A percentile compares a stretch with the other conserved stretches of the same genome.
Conservation (phyloP, 768 basidiomycete species). For the Rhizopogon vesiculosus region DNA sequence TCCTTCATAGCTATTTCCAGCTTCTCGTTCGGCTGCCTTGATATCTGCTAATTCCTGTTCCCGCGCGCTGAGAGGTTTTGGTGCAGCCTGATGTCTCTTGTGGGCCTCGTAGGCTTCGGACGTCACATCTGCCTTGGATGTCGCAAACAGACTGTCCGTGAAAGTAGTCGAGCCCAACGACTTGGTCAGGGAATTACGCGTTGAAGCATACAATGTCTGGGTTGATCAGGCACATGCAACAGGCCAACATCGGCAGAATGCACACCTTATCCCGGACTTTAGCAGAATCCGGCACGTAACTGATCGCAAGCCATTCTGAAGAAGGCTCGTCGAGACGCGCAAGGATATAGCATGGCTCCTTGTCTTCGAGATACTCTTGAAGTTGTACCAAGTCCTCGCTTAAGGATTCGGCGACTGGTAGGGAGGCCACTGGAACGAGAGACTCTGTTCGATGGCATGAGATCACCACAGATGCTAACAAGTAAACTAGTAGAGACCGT, state of each 20-base stretch:
- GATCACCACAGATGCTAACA: conserved; percentile 8
- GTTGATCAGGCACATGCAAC: neutral
- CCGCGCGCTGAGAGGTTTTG: conserved; percentile 75
- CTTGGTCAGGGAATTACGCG: conserved; percentile 63
- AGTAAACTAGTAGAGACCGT: conserved; percentile 47
- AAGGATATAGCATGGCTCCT: conserved; percentile 72
- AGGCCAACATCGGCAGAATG: conserved; percentile 3
- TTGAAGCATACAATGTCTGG: conserved; percentile 88
- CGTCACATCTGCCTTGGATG: conserved; percentile 61
- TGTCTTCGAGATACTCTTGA: conserved; percentile 52
- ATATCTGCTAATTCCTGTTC: conserved; percentile 83
- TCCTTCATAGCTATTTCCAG: conserved; percentile 50
- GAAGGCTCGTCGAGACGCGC: conserved; percentile 56
- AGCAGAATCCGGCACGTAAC: conserved; percentile 80
- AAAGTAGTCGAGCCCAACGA: conserved; percentile 72
- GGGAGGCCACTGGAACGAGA: conserved; percentile 54
- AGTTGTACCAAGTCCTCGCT: conserved; percentile 58
- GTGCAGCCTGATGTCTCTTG: conserved; percentile 63
- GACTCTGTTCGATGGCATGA: conserved; percentile 47
- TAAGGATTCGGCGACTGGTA: conserved; percentile 47
- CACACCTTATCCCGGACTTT: conserved; percentile 76
- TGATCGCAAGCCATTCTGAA: conserved; percentile 68
- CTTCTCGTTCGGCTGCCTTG: conserved; percentile 67
- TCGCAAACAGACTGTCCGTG: conserved; percentile 74
- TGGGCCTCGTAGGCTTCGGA: conserved; percentile 72